Evolutionary conservation across 140 eudicot genomes (phyloP).

Genomic region (Stevia rebaudiana): DNA sequence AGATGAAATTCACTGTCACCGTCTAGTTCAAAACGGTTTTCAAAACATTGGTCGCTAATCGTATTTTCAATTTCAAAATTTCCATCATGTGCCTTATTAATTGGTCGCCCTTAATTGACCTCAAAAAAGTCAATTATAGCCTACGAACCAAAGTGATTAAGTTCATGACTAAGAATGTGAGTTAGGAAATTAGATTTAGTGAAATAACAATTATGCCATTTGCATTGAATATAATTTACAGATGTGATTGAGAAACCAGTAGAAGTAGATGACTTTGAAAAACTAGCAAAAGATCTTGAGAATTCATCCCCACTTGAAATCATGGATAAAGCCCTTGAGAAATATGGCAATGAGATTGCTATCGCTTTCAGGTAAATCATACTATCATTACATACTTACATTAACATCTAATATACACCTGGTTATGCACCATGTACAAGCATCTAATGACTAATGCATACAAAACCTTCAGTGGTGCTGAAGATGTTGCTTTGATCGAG

Average conservation of each 20-base stretch:
- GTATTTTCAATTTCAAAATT: too few relatives aligned
- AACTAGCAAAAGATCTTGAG: slow-evolving; percentile 58
- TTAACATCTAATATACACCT: not conserved
- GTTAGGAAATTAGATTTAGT: not conserved
- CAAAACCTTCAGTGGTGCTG: slow-evolving; percentile 70
- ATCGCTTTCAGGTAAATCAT: slow-evolving; percentile 81
- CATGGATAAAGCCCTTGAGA: slow-evolving; percentile 84
- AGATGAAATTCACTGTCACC: too few relatives aligned
- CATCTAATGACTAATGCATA: slow-evolving; percentile 6
- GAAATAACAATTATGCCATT: not conserved
- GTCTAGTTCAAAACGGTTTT: too few relatives aligned
- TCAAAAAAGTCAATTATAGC: not conserved
- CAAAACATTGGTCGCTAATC: too few relatives aligned
- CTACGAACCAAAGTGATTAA: not conserved
- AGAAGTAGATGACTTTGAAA: slow-evolving; percentile 62
- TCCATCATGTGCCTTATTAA: too few relatives aligned
- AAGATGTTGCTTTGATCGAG: slow-evolving; percentile 95
- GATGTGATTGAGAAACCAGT: slow-evolving; percentile 56
- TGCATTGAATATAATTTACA: slow-evolving; percentile 24
- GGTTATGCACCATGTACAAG: not conserved
- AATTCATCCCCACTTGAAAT: slow-evolving; percentile 87
- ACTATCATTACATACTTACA: not conserved
- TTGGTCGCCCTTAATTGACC: not conserved
- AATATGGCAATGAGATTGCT: slow-evolving; percentile 82
- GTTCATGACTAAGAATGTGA: not conserved